phyloP scores from a whole-genome alignment of 495 filamentous ascomycete species.

The Letharia lupina region DNA sequence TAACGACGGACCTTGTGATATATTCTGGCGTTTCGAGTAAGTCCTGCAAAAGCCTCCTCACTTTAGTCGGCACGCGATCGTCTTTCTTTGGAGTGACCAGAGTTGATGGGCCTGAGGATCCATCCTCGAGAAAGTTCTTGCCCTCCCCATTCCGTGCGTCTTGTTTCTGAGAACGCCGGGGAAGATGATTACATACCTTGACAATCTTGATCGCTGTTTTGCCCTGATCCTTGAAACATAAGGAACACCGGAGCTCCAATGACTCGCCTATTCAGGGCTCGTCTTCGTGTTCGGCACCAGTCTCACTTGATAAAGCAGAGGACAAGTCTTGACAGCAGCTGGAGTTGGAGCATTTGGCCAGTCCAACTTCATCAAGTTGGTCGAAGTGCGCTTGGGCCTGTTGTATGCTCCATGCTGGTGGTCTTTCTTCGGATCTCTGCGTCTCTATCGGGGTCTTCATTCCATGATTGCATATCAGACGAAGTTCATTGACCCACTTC shows the following conservation, averaged over 20 bases:
- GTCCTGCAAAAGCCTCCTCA: conserved; percentile 1
- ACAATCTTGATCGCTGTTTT: neutral
- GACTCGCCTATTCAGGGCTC: conserved; percentile 14
- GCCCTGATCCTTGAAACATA: neutral
- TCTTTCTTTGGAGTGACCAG: neutral
- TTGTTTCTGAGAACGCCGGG: neutral
- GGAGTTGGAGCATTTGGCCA: conserved; percentile 11
- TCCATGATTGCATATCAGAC: conserved; percentile 38
- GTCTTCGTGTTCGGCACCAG: conserved; percentile 5
- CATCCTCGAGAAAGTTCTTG: neutral
- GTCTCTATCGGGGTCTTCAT: neutral
- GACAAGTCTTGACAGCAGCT: conserved; percentile 4
- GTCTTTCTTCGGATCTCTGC: neutral
- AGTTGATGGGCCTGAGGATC: neutral
- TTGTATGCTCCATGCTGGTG: conserved; percentile 6
- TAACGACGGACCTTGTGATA: conserved; percentile 3
- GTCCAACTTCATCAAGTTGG: conserved; percentile 10
- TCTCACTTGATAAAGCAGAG: conserved; percentile 8
- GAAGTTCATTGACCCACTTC: conserved; percentile 36
- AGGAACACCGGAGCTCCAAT: conserved; percentile 15
- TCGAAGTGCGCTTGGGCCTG: conserved; percentile 15
- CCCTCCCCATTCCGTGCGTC: too few species aligned
- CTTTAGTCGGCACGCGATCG: neutral
- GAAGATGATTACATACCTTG: conserved; percentile 16
- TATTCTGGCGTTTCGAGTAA: conserved; percentile 3